Evolutionary conservation across 306 rosid genomes (phyloP), one percentile per base, ranked within the genome.

Genomic region (Citrullus mucosospermus): DNA sequence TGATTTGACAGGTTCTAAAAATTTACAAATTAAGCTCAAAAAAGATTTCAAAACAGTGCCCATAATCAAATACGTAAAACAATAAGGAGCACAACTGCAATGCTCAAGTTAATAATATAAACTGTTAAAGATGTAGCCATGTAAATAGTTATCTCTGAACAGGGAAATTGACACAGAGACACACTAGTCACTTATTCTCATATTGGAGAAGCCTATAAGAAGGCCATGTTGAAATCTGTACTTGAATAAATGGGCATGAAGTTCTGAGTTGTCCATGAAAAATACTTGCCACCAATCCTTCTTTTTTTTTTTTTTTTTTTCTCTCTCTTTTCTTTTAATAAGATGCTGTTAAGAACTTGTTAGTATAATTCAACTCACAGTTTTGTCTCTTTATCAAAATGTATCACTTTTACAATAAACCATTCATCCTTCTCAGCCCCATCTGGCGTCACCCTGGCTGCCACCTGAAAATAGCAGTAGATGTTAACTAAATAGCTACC

Each of bases 391-490:
- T 92, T 96, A 53, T 96, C 98, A 81, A 96, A 96, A 86, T 91
- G 96, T 66, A 89, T 88, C 86, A 96, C 98, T 90, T 96, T 96
- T 6, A 96, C 98, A 69, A 96, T 91, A 83, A 96, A 81, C 98
- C 98, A 96, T 86, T 96, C 99, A 6, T 92, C 96, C 87, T 91
- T 91, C 34, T 92, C 99, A 80, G 92, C 90, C 83, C 91, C 96
- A 69, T 89, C 90, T 76, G 89, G 86, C 18, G 89, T 91, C 81
- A 96, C 99, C 87, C 93, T 91, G 17, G 97, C 99, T 72, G 99
- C 98, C 63, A 96, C 99, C 99, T 96, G 83, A 69, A 77, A 58
- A 81, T 57, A 74, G 87, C 12, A 84, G 79, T 57, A 79, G 54
- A 78, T 43, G 48, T 36, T 46, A 81, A 81, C 65, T 50, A 74